These are phyloP conservation scores for Salix udensis DNA, from an alignment of 345 rosid species.

Conservation along the genomic window DNA sequence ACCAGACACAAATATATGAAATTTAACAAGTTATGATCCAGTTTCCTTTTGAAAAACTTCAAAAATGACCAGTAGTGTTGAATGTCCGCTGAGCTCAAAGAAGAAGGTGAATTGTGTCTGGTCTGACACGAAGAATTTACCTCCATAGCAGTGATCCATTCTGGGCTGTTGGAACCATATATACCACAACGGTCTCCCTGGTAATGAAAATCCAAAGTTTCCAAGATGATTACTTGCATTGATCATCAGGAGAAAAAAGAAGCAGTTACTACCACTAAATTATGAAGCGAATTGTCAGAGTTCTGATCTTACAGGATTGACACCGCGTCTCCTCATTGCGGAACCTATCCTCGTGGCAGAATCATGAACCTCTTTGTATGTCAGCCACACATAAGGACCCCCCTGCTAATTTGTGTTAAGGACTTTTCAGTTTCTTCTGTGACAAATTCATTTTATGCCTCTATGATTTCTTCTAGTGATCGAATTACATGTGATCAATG, in stretches of 20 bases:
- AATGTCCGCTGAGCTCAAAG: neutral
- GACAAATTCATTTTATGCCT: neutral
- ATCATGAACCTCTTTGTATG: constrained; percentile 71
- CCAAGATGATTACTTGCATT: neutral
- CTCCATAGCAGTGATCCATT: constrained; percentile 91
- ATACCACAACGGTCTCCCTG: constrained; percentile 92
- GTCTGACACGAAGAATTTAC: constrained; percentile 20
- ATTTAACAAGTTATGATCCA: neutral
- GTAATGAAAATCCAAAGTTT: neutral
- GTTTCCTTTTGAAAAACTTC: neutral
- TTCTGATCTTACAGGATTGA: constrained; percentile 57
- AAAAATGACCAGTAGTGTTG: neutral
- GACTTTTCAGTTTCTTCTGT: neutral
- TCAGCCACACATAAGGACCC: constrained; percentile 76
- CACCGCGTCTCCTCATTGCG: constrained; percentile 60
- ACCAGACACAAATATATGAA: neutral
- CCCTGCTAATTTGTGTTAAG: constrained; percentile 31
- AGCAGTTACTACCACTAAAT: neutral
- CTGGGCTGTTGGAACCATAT: constrained; percentile 80
- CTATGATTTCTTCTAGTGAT: neutral
- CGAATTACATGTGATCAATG: neutral
- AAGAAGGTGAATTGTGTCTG: neutral
- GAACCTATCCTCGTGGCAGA: constrained; percentile 60
- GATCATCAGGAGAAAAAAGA: neutral
- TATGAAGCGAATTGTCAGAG: neutral